These are phyloP conservation scores for Debaryomyces prosopidis DNA, from an alignment of 805 yeast genomes.

Conservation along the genomic window DNA sequence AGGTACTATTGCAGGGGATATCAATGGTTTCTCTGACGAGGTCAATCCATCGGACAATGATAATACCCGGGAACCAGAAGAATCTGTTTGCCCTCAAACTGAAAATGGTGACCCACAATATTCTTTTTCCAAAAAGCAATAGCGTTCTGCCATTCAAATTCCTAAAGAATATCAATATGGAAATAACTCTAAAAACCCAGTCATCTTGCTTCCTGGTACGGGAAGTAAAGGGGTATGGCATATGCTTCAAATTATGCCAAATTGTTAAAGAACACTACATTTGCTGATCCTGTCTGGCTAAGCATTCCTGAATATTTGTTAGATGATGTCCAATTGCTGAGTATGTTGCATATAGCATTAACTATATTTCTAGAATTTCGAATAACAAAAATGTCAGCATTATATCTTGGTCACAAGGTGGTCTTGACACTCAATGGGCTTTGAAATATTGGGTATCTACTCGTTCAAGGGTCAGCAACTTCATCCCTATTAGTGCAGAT, in stretches of 20 bases:
- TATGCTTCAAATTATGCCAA: conserved; percentile 2
- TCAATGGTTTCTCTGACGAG: neutral
- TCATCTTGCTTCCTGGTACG: conserved; percentile 3
- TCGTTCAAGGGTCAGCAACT: conserved; percentile 1
- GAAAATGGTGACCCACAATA: neutral
- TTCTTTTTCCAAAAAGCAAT: neutral
- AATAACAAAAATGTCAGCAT: conserved; percentile 1
- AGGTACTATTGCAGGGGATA: neutral
- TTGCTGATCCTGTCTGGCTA: conserved; percentile 1
- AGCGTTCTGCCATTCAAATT: neutral
- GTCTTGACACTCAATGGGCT: conserved; percentile 4
- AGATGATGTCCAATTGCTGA: conserved; percentile 3
- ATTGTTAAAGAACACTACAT: neutral
- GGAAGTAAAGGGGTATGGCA: conserved; percentile 2
- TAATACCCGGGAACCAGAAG: neutral
- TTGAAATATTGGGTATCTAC: conserved; percentile 3
- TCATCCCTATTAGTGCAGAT: conserved; percentile 5
- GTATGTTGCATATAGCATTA: conserved; percentile 4
- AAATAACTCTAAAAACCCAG: neutral
- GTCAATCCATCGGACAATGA: neutral
- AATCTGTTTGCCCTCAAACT: neutral
- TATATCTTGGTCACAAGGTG: conserved; percentile 4
- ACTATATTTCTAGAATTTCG: conserved; percentile 3
- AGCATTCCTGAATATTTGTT: conserved; percentile 1
- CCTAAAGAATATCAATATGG: conserved; percentile 1